A percentile compares a stretch with the other conserved stretches of the same genome.
phyloP scores from a whole-genome alignment of 1,284 basidiomycete genomes.

The Agroathelia rolfsii region DNA sequence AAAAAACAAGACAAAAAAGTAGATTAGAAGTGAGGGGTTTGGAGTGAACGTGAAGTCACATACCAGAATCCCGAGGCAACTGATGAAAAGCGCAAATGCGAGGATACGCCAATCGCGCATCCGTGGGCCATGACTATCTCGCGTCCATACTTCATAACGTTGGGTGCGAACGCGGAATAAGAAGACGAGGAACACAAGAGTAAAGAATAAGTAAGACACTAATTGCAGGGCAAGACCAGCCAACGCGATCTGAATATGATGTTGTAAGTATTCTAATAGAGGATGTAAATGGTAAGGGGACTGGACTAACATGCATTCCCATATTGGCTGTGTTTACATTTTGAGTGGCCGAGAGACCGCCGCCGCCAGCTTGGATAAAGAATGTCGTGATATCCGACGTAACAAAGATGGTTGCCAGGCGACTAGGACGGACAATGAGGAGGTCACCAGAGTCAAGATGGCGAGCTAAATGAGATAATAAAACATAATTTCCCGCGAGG shows the following conservation, averaged over 20 bases:
- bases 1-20: conserved; percentile 1
- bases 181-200: conserved; percentile 47
- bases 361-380: conserved; percentile 35
- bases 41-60: conserved; percentile 9
- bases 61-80: conserved; percentile 59
- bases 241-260: conserved; percentile 44
- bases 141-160: conserved; percentile 36
- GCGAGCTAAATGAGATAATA: conserved; percentile 47
- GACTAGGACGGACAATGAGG: conserved; percentile 16
- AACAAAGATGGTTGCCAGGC: conserved; percentile 15
- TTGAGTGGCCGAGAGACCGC: conserved; percentile 27
- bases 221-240: conserved; percentile 56
- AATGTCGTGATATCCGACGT: conserved; percentile 27
- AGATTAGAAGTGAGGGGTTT: no score
- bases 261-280: not conserved
- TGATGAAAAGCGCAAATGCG: conserved; percentile 41
- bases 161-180: conserved; percentile 38
- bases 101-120: conserved; percentile 52
- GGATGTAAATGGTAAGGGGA: not conserved
- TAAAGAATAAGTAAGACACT: conserved; percentile 54
- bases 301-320: conserved; percentile 25
- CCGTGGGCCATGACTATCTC: conserved; percentile 40
- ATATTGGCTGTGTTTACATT: conserved; percentile 18
- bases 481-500: conserved; percentile 23
- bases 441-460: conserved; percentile 33